A percentile compares a stretch with the other conserved stretches of the same genome.
Conservation (phyloP, 306 rosid genomes). For the Urtica urens region DNA sequence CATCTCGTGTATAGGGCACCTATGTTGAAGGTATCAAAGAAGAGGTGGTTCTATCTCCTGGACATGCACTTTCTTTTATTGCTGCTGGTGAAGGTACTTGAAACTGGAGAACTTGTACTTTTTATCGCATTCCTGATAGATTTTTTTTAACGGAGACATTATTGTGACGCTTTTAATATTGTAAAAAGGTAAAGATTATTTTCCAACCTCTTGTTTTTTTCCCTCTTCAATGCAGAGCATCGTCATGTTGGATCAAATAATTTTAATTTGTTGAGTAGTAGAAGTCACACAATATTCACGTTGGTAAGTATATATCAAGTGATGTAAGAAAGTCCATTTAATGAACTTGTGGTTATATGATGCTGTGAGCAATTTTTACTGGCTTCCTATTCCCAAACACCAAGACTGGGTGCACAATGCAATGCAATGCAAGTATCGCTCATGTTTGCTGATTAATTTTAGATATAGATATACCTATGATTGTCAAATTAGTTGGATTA, state of each 20-base stretch:
- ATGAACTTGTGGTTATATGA: too few species aligned
- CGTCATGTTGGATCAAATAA: slow-evolving; percentile 99
- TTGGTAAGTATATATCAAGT: slow-evolving; percentile 42
- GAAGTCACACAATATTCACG: slow-evolving; percentile 98
- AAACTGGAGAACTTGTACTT: slow-evolving; percentile 12
- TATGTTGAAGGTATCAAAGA: slow-evolving; percentile 99
- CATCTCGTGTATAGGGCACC: slow-evolving; percentile 61
- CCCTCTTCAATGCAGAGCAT: slow-evolving; percentile 55
- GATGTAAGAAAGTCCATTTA: not conserved
- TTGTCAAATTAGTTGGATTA: too few species aligned
- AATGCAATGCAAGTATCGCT: too few species aligned
- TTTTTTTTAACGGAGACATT: too few species aligned
- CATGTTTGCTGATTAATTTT: too few species aligned
- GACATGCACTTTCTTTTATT: slow-evolving; percentile 96
- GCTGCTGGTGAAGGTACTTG: slow-evolving; percentile 97
- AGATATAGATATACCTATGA: too few species aligned
- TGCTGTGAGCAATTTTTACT: too few species aligned
- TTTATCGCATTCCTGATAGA: not conserved
- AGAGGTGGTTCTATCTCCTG: slow-evolving; percentile 96
- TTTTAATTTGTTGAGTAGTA: slow-evolving; percentile 93
- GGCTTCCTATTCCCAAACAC: not conserved
- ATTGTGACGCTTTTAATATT: not conserved
- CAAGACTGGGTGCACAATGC: not conserved
- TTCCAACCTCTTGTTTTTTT: not conserved
- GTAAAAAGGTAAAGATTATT: not conserved